Evolutionary conservation across 345 rosid genomes (phyloP), one percentile per base, ranked within the genome.

Genomic region (Bruguiera parviflora): DNA sequence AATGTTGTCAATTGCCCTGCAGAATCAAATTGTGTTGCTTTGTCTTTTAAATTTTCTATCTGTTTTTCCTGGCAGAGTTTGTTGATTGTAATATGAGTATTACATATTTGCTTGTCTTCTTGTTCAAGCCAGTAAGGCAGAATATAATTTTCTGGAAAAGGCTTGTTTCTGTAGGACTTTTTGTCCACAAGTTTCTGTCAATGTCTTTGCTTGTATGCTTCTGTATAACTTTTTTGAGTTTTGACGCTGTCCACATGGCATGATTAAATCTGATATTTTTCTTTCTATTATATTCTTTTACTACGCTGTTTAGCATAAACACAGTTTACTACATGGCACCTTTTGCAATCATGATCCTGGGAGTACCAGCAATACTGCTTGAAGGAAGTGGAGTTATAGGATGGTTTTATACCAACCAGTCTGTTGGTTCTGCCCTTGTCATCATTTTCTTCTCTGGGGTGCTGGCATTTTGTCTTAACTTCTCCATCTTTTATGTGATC

Each of bases 291-390:
- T 53, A 22, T 64, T 64, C 33, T 57, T 9, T 43, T 15, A 13
- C 8, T 29, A 53, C 68, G 20, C 53, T 37, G 43, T 69, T 4
- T 64, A 92, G 98, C 85, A 95, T 95, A 75, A 95, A 95, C 90
- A 95, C 98, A 0, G 99, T 95, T 64, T 95, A 92, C 87, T 95
- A 95, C 81, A 95, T 95, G 99, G 98, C 99, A 15, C 99, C 99
- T 63, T 89, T 84, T 65, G 99, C 99, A 62, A 95, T 98, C 73
- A 84, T 92, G 98, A 92, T 95, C 60, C 77, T 95, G 80, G 96
- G 86, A 65, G 43, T 89, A 58, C 99, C 99, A 8, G 98, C 99
- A 1, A 8, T 95, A 64, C 71, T 95, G 63, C 85, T 95, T 3
- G 99, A 95, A 89, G 99, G 99, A 46, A 71, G 71, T n/a, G 98